Evolutionary conservation across 2,329 filamentous ascomycete genomes (phyloP), one percentile per base, ranked within the genome.

Genomic region (Ilyonectria robusta): DNA sequence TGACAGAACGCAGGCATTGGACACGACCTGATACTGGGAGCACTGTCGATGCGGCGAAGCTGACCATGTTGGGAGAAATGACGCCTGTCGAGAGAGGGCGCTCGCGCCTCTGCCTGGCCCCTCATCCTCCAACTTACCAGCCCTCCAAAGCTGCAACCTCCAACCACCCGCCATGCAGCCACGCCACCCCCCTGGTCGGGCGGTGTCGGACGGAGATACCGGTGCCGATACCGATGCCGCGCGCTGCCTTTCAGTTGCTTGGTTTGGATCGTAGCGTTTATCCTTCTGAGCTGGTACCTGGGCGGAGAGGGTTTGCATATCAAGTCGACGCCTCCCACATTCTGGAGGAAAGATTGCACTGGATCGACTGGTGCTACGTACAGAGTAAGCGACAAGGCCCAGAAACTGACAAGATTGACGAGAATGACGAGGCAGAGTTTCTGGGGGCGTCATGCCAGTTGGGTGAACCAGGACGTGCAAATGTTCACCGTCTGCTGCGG

Each of bases 171-270:
- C 48, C 17, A 47, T 33, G 50, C 53, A 58, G 19, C 37, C 55
- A 59, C 57, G 35, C 57, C 50, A 35, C 51, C 62, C 65, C 63
- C 63, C 59, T 59, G 54, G 59, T 44, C 54, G 59, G 66, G 67
- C 72, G 70, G 74, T 75, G 66, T 75, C 63, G 70, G 70, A 75
- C 69, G 73, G 73, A 67, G 67, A 75, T 62, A 68, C 69, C 71
- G 71, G 67, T 62, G 55, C 60, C 65, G 67, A 63, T 70, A 69
- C 69, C 67, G 62, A 72, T 71, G 64, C 61, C 54, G 64, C 59
- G 42, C 61, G 69, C 61, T 68, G 58, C 58, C 58, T 54, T 51
- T 37, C 59, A 66, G 68, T 61, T 61, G 55, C 54, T 75, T 65
- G 55, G 56, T 59, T 50, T 59, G 60, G 59, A 72, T 63, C 70